These are phyloP conservation scores for Gonapodya prolifera DNA, from an alignment of 192 early-diverging fungal species.

Conservation along the genomic window DNA sequence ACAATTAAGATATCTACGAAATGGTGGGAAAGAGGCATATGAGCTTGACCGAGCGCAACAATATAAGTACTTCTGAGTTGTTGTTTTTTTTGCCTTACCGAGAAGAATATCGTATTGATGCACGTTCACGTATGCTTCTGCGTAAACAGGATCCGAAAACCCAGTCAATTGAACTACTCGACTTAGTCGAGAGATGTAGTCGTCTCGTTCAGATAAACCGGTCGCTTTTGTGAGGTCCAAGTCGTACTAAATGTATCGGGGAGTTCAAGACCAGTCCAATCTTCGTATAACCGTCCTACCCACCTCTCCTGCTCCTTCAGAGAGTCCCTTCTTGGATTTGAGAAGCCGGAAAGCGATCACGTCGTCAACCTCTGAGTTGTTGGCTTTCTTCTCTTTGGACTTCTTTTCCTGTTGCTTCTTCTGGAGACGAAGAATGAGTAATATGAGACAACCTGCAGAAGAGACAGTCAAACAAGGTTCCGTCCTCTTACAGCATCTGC, in stretches of 20 bases:
- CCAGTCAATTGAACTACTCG: constrained; percentile 93
- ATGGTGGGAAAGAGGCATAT: neutral
- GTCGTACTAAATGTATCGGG: constrained; percentile 43
- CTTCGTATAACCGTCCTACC: neutral
- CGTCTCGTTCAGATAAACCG: constrained; percentile 49
- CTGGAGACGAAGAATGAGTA: constrained; percentile 33
- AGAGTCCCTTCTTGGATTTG: constrained; percentile 49
- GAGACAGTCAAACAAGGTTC: too few relatives aligned
- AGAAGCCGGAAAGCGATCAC: constrained; percentile 77
- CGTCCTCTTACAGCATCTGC: constrained; percentile 43
- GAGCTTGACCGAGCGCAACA: neutral
- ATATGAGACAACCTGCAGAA: neutral
- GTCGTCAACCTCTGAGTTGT: constrained; percentile 73
- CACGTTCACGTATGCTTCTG: constrained; percentile 93
- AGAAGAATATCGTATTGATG: constrained; percentile 96
- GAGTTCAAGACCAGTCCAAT: constrained; percentile 7
- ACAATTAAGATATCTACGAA: constrained; percentile 84
- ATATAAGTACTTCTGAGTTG: neutral
- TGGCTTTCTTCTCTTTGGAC: constrained; percentile 35
- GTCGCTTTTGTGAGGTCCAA: constrained; percentile 83
- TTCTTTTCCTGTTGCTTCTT: constrained; percentile 42
- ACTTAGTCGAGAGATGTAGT: constrained; percentile 81
- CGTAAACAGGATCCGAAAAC: constrained; percentile 97
- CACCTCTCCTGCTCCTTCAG: constrained; percentile 52
- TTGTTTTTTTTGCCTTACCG: constrained; percentile 23